phyloP scores from a whole-genome alignment of 441 rosid genomes.

The Adansonia grandidieri region DNA sequence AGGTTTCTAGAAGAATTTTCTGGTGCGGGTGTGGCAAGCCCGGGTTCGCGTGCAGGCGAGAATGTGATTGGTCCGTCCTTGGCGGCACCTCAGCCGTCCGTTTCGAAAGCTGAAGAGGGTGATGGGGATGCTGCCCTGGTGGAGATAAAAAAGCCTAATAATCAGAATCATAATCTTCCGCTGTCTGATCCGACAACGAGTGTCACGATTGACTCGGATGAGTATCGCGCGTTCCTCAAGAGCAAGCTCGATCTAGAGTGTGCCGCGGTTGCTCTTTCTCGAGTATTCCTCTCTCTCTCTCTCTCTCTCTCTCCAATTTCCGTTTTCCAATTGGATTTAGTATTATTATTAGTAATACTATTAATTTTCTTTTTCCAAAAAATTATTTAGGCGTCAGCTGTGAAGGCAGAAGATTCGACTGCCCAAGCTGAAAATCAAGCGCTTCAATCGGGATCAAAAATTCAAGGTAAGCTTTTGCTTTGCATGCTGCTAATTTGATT shows the following conservation, averaged over 20 bases:
- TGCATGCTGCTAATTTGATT: constrained; percentile 13
- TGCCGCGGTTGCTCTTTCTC: constrained; percentile 63
- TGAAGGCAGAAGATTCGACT: constrained; percentile 60
- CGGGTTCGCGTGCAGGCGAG: constrained; percentile 40
- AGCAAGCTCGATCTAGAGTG: constrained; percentile 69
- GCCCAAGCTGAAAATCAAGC: constrained; percentile 44
- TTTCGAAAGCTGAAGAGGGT: constrained; percentile 43
- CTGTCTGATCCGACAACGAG: constrained; percentile 37
- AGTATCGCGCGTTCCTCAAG: constrained; percentile 60
- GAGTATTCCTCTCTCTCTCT: constrained; percentile 42
- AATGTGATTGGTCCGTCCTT: constrained; percentile 42
- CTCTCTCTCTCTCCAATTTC: neutral
- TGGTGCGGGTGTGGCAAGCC: constrained; percentile 33
- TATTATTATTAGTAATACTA: neutral
- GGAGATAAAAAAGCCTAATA: constrained; percentile 44
- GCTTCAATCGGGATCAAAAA: constrained; percentile 44
- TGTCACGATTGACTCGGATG: constrained; percentile 46
- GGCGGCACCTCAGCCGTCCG: constrained; percentile 42
- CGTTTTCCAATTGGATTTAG: neutral
- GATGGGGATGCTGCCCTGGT: constrained; percentile 38
- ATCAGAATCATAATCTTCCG: constrained; percentile 33
- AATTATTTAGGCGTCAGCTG: constrained; percentile 46
- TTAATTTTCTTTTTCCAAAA: neutral
- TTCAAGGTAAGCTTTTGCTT: constrained; percentile 44
- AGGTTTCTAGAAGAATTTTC: constrained; percentile 61